Conservation (phyloP, 805 yeast species). For the Priceomyces castillae region DNA sequence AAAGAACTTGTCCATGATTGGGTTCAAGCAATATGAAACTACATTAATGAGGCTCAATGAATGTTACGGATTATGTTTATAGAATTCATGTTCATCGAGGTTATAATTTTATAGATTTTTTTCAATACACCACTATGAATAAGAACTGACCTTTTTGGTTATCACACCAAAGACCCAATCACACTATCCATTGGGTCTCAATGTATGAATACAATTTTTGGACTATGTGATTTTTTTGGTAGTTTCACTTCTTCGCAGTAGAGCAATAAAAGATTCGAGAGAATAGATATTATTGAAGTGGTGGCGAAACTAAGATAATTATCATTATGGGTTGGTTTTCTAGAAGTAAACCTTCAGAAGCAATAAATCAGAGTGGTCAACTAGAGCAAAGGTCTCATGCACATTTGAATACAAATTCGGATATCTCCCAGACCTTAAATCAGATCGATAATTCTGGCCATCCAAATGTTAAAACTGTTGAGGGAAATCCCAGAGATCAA, state of each 20-base stretch:
- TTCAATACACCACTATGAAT: too few species aligned
- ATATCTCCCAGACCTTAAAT: constrained; percentile 26
- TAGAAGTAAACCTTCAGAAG: constrained; percentile 5
- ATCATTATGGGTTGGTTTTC: constrained; percentile 18
- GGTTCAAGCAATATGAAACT: constrained; percentile 24
- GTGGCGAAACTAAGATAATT: background rate
- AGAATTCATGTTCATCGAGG: too few species aligned
- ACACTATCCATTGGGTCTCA: too few species aligned
- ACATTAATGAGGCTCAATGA: constrained; percentile 30
- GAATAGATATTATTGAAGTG: background rate
- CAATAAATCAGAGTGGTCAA: constrained; percentile 11
- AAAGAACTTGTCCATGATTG: constrained; percentile 12
- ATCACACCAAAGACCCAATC: too few species aligned
- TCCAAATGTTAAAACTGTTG: constrained; percentile 11
- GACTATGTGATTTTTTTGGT: background rate
- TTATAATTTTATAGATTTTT: background rate
- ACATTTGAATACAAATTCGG: constrained; percentile 19
- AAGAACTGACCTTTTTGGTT: too few species aligned
- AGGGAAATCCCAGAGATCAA: constrained; percentile 11
- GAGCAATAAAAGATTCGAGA: background rate
- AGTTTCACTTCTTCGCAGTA: background rate
- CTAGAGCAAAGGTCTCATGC: constrained; percentile 28
- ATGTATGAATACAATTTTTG: too few species aligned
- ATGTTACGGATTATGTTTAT: constrained; percentile 22
- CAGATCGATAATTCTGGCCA: constrained; percentile 20